A percentile compares a stretch with the other conserved stretches of the same genome.
phyloP scores from a whole-genome alignment of 2,329 filamentous ascomycete genomes.

The Metarhizium humberi region DNA sequence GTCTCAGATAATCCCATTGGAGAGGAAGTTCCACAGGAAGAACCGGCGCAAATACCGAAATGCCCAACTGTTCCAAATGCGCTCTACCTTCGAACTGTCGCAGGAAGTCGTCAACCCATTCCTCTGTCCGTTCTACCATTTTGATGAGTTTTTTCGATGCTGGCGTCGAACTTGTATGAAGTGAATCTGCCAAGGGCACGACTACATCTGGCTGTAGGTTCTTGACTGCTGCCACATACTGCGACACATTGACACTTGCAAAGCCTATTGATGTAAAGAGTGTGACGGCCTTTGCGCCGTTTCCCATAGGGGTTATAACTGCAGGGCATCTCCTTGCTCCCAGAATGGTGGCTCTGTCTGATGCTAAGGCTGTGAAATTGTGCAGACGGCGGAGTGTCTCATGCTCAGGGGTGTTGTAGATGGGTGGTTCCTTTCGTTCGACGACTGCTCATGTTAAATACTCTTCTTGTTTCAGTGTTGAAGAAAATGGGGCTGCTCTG shows the following conservation, averaged over 20 bases:
- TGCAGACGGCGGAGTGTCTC: constrained; percentile 49
- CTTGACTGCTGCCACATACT: constrained; percentile 58
- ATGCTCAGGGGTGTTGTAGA: constrained; percentile 31
- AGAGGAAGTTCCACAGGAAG: constrained; percentile 65
- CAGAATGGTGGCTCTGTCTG: constrained; percentile 58
- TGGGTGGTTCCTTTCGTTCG: constrained; percentile 41
- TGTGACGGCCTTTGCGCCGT: constrained; percentile 61
- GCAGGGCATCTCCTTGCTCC: constrained; percentile 71
- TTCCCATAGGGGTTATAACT: constrained; percentile 60
- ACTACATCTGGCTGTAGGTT: constrained; percentile 72
- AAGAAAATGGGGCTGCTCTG: constrained; percentile 2
- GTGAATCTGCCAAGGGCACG: constrained; percentile 67
- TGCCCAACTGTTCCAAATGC: constrained; percentile 16
- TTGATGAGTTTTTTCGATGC: constrained; percentile 66
- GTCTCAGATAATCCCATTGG: constrained; percentile 73
- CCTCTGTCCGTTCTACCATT: constrained; percentile 79
- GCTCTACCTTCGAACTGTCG: constrained; percentile 19
- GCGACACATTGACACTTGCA: constrained; percentile 54
- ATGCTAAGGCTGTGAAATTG: constrained; percentile 64
- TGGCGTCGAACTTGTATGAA: constrained; percentile 36
- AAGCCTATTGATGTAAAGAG: constrained; percentile 86
- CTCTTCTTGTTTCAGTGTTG: not conserved
- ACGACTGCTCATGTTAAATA: constrained; percentile 33
- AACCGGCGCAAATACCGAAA: constrained; percentile 54
- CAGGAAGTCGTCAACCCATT: constrained; percentile 67